These are phyloP conservation scores for Parasitella parasitica DNA, from an alignment of 371 early-diverging fungal genomes.

Conservation along the genomic window DNA sequence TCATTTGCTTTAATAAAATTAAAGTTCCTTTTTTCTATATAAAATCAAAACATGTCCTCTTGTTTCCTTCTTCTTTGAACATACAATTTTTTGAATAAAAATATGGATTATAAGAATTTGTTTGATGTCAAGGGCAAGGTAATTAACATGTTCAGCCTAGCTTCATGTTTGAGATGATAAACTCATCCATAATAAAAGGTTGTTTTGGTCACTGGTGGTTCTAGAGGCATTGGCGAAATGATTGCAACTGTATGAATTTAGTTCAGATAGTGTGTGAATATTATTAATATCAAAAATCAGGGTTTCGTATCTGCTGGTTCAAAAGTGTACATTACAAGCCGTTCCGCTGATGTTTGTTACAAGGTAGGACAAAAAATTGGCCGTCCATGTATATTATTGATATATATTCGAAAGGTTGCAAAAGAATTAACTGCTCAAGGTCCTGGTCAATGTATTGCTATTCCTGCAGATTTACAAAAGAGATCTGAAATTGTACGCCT, in stretches of 20 bases:
- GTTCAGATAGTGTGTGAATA: background rate
- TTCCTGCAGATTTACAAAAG: conserved; percentile 78
- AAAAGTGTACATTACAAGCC: conserved; percentile 73
- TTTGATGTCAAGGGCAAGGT: conserved; percentile 71
- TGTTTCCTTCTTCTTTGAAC: background rate
- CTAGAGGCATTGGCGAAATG: conserved; percentile 68
- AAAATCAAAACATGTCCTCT: background rate
- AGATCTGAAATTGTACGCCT: conserved; percentile 57
- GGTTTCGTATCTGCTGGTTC: conserved; percentile 77
- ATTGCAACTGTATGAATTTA: conserved; percentile 43
- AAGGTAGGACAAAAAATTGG: conserved; percentile 31
- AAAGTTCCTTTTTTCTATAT: background rate
- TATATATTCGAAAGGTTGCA: conserved; percentile 33
- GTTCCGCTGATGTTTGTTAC: conserved; percentile 63
- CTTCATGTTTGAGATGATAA: too few species aligned
- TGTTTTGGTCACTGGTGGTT: conserved; percentile 85
- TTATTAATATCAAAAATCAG: conserved; percentile 11
- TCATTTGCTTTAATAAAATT: background rate
- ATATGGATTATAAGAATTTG: conserved; percentile 51
- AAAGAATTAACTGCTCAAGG: conserved; percentile 55
- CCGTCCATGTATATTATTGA: background rate
- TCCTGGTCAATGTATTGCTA: conserved; percentile 69
- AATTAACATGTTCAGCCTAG: background rate
- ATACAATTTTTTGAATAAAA: background rate
- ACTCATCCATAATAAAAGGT: conserved; percentile 41